Base-by-base conservation (phyloP, 2,329 filamentous ascomycete species). In the Phialemonium atrogriseum region DNA sequence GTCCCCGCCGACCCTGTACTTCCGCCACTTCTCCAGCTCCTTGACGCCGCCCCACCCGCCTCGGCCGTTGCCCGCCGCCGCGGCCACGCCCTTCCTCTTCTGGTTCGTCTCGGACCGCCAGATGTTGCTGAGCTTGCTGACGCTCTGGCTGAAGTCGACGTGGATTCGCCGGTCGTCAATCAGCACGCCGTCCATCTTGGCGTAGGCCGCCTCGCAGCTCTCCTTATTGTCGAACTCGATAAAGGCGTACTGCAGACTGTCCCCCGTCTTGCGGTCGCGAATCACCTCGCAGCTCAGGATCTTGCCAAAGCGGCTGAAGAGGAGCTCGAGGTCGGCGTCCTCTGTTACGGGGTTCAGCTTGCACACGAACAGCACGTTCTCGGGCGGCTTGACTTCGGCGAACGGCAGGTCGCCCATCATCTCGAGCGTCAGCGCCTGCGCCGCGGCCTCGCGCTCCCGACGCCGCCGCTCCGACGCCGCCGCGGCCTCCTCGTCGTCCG, bases 351-450 rank as follows among this genome's bases (percentile, higher is more conserved):
- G 91, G 48, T 98, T 98, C 25, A 98, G 69, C 56, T 98, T 98
- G 79, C 91, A 98, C 25, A 98, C 88, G 52, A 98, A 98, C 2
- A 98, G 69, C 10, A 98, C 80, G 55, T 98, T 96, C 61, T 98
- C 91, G 0, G 91, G 91, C 5, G 91, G 91, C 48, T 89, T 93
- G 46, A 98, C 88, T 59, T 98, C 91, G 37, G 91, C 91, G 56
- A 95, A 98, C 5, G 91, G 91, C 36, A 98, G 65, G 55, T 98
- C 91, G 25, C 91, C 91, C 59, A 98, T 91, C 79, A 98, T 93
- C 62, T 98, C 91, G 28, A 98, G 70, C 2, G 89, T 96, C 48
- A 98, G 64, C 1, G 91, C 91, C 56, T 96, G 91, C 1, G 89
- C 89, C 39, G 88, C 77, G 5, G 91, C 91, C 56, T 98, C 91